A percentile compares a stretch with the other conserved stretches of the same genome.
phyloP scores from a whole-genome alignment of 768 basidiomycete species.

The Coprinellus micaceus region DNA sequence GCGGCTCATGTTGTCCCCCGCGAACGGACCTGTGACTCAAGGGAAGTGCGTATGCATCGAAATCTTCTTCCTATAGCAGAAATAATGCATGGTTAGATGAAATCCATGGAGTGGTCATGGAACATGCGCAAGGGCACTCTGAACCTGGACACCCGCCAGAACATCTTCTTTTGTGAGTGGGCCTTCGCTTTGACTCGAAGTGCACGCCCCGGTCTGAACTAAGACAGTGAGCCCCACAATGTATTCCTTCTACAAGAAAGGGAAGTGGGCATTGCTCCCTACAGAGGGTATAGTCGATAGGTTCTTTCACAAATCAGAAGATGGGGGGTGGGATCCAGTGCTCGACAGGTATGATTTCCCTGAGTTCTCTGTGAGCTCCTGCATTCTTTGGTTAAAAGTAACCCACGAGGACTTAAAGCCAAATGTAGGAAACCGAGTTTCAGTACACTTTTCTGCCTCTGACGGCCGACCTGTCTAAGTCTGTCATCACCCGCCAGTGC shows the following conservation, averaged over 20 bases:
- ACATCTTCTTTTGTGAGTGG: conserved; percentile 14
- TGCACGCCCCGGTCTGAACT: background rate
- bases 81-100: conserved; percentile 5
- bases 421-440: no score
- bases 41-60: no score
- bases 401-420: no score
- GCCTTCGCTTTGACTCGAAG: background rate
- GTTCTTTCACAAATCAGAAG: background rate
- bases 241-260: background rate
- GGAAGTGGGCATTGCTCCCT: conserved; percentile 11
- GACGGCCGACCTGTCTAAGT: background rate
- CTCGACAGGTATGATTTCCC: conserved; percentile 3
- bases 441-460: background rate
- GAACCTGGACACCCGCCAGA: conserved; percentile 15
- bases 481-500: conserved; percentile 3
- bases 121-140: conserved; percentile 10
- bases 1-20: no score
- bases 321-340: background rate
- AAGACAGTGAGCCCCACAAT: conserved; percentile 4
- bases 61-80: no score
- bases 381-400: background rate
- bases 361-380: background rate
- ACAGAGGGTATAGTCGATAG: conserved; percentile 3
- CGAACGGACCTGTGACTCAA: no score
- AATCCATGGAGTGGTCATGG: conserved; percentile 17